Base-by-base conservation (phyloP, 257 asterid genomes). In the Ophiorrhiza pumila region DNA sequence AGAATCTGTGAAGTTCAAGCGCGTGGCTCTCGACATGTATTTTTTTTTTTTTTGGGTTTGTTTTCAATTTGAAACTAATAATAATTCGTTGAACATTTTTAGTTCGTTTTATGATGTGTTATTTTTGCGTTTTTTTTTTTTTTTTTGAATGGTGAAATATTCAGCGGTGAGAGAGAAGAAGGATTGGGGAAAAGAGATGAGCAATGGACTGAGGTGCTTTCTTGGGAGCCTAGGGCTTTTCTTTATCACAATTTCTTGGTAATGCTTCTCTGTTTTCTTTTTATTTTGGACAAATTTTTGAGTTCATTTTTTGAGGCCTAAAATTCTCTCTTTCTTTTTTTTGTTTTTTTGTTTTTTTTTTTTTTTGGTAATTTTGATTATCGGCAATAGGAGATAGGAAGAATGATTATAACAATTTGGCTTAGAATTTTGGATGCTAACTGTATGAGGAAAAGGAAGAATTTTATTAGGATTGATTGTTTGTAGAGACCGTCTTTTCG, bases 201-300 rank as follows among this genome's bases (percentile, higher is more conserved):
- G 6, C 91, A 87, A 72, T 90, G 97, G 97, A 81, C 87, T 29
- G 91, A 90, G 78, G 69, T 90, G 71, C 84, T 90, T 7, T 85
- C 97, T 20, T 90, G 93, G 93, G 88, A 90, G 83, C 96, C 97
- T 6, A 80, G 96, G 73, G 96, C 96, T 53, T 90, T 82, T 73
- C 5, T 88, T 59, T 88, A 87, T 77, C 97, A 90, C 77, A 87
- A 88, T 84, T 90, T 90, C 72, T 80, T 90, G 97, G 97, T 88
- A 74, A 80, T 86, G 20, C 72, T 78, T 29, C 29, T 23, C 23
- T 59, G 0, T 5, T 22, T 14, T 12, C 4, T 22, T 27, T 13
- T 34, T 35, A 46, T n/a, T 53, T 43, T 32, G 23, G 7, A 3
- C 37, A 4, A 2, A 7, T 37, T 77, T 60, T 39, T 7, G 50